Conservation (phyloP, 2,329 filamentous ascomycete species). For the Trichoderma arundinaceum region DNA sequence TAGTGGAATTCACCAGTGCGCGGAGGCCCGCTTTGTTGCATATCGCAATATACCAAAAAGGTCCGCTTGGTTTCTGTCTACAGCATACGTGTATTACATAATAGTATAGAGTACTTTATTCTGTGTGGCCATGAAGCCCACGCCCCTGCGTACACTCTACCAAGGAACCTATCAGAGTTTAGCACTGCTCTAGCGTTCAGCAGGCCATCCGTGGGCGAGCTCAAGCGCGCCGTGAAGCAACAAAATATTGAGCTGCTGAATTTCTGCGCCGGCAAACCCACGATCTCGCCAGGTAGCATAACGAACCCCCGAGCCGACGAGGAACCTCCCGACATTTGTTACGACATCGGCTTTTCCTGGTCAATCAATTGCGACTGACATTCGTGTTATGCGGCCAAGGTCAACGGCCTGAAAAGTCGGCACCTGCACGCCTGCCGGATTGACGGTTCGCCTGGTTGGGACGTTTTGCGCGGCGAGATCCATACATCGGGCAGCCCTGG, state of each 20-base stretch:
- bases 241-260: constrained; percentile 29
- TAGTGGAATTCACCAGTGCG: constrained; percentile 20
- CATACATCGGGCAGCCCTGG: neutral
- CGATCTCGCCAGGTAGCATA: constrained; percentile 12
- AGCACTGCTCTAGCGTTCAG: constrained; percentile 21
- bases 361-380: neutral
- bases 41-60: constrained; percentile 35
- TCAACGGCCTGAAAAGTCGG: constrained; percentile 19
- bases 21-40: constrained; percentile 37
- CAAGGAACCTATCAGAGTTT: neutral
- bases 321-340: neutral
- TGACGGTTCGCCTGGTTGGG: constrained; percentile 7
- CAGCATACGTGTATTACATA: neutral
- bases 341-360: neutral
- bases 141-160: neutral
- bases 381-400: constrained; percentile 22
- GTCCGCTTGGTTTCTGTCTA: neutral
- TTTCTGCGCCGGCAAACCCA: constrained; percentile 25
- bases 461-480: constrained; percentile 26
- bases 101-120: neutral
- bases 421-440: constrained; percentile 26
- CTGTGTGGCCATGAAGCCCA: no score
- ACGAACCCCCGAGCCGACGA: neutral
- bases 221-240: constrained; percentile 31
- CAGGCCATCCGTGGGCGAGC: constrained; percentile 24